These are phyloP conservation scores for Pythium aphanidermatum DNA, from an alignment of 352 stramenopile genomes.

Conservation along the genomic window DNA sequence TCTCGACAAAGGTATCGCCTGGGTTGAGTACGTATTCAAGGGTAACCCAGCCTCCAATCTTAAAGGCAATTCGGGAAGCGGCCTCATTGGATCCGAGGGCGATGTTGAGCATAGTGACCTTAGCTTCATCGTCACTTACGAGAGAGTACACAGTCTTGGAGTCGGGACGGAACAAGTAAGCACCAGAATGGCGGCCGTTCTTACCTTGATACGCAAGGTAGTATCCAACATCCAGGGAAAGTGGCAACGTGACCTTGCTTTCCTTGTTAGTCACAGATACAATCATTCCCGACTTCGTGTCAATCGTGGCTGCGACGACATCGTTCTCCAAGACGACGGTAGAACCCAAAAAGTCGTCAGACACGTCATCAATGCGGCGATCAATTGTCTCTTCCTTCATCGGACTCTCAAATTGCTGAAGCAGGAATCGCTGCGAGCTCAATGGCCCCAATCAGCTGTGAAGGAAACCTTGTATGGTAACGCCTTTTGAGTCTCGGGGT, in stretches of 20 bases:
- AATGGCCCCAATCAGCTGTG: conserved; percentile 55
- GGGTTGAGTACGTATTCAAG: conserved; percentile 88
- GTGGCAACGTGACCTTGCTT: conserved; percentile 49
- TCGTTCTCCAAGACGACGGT: conserved; percentile 55
- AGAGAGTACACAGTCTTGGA: conserved; percentile 56
- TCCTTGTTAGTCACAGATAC: conserved; percentile 68
- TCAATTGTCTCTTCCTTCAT: conserved; percentile 7
- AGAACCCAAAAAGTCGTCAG: conserved; percentile 1
- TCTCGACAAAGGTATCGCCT: conserved; percentile 85
- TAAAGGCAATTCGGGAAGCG: conserved; percentile 54
- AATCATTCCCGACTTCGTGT: conserved; percentile 42
- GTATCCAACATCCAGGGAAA: conserved; percentile 47
- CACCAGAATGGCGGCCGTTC: conserved; percentile 85
- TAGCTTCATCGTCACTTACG: conserved; percentile 12
- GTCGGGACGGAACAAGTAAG: conserved; percentile 95
- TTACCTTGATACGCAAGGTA: conserved; percentile 54
- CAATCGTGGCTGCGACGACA: conserved; percentile 44
- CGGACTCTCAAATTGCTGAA: conserved; percentile 34
- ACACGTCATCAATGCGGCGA: too few relatives aligned
- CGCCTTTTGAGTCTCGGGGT: conserved; percentile 37
- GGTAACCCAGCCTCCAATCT: conserved; percentile 84
- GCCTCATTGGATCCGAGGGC: conserved; percentile 23
- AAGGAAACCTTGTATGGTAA: conserved; percentile 67
- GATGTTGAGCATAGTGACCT: conserved; percentile 41
- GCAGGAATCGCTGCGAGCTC: conserved; percentile 36